These are phyloP conservation scores for Penicillium vulpinum DNA, from an alignment of 2,329 filamentous ascomycete genomes.

Conservation along the genomic window DNA sequence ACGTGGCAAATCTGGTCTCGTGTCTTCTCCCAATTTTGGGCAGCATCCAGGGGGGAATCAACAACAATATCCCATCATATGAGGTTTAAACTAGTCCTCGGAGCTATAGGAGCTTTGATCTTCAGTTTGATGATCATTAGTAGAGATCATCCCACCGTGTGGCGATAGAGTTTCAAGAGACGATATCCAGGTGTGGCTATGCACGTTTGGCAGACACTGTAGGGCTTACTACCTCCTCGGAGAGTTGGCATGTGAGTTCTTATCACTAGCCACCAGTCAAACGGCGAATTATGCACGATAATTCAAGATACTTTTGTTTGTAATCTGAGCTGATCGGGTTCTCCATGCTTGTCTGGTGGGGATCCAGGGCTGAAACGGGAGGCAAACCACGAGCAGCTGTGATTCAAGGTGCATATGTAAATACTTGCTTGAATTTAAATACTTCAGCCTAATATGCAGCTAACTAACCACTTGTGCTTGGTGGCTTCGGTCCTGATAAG, in stretches of 20 bases:
- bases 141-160: constrained; percentile 9
- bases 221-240: too few relatives aligned
- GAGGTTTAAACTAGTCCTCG: neutral
- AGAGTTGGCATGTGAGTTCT: constrained; percentile 5
- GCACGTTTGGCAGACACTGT: too few relatives aligned
- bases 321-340: neutral
- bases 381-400: neutral
- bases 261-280: neutral
- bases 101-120: neutral
- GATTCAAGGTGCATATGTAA: neutral
- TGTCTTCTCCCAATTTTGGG: neutral
- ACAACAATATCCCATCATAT: neutral
- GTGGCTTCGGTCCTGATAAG: neutral
- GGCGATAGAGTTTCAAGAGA: constrained; percentile 9
- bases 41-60: neutral
- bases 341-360: neutral
- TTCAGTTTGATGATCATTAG: neutral
- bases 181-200: too few relatives aligned
- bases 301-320: neutral
- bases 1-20: constrained; percentile 8
- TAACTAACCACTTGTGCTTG: neutral
- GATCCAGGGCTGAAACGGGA: neutral
- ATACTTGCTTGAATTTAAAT: neutral
- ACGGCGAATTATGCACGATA: neutral
- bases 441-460: constrained; percentile 1